phyloP scores from a whole-genome alignment of 2,329 filamentous ascomycete species.

The Cladosporium sp. region DNA sequence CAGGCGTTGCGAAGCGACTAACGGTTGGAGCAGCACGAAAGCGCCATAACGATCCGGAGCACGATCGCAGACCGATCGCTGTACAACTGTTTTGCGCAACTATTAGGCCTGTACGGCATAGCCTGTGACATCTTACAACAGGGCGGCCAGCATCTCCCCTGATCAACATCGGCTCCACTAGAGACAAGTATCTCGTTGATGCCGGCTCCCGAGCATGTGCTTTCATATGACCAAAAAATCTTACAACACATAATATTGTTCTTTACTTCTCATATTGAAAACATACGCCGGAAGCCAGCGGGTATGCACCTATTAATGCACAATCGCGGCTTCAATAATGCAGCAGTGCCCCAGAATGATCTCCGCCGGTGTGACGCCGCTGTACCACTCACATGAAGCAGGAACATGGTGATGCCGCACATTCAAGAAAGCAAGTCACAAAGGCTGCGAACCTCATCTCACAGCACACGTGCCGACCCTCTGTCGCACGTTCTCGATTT shows the following conservation, averaged over 20 bases:
- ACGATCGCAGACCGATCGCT: constrained; percentile 1
- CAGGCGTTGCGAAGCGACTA: constrained; percentile 1
- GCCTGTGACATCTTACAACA: constrained; percentile 10
- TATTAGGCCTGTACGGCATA: not conserved
- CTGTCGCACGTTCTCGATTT: constrained; percentile 20
- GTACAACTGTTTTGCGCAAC: constrained; percentile 6
- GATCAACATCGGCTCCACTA: not conserved
- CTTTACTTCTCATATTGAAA: not conserved
- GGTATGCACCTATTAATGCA: constrained; percentile 1
- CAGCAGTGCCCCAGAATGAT: constrained; percentile 2
- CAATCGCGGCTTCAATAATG: constrained; percentile 5
- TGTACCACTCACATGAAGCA: constrained; percentile 12
- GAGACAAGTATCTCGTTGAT: not conserved
- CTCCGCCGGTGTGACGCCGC: constrained; percentile 4
- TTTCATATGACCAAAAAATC: not conserved
- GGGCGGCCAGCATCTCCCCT: not conserved
- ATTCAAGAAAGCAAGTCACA: constrained; percentile 1
- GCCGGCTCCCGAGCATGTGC: not conserved
- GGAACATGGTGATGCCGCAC: constrained; percentile 2
- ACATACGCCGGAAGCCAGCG: not conserved
- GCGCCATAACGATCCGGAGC: not conserved
- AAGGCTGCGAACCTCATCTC: constrained; percentile 15
- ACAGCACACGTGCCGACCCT: constrained; percentile 23
- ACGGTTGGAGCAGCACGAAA: constrained; percentile 3
- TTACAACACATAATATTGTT: not conserved